phyloP scores from a whole-genome alignment of 1,284 basidiomycete genomes.

The Mycosarcoma mackinlayi region DNA sequence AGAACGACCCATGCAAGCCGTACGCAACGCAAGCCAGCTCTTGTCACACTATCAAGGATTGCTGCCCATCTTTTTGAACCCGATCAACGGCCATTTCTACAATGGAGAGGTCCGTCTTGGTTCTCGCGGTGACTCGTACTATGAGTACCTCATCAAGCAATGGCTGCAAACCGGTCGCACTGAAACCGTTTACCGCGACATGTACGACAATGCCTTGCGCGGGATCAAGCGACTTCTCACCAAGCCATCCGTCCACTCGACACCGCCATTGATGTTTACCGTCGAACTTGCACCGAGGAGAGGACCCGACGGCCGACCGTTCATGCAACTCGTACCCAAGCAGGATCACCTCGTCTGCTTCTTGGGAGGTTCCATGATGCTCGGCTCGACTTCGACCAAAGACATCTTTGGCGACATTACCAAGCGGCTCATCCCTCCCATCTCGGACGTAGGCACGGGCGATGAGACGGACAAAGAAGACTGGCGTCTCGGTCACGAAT shows the following conservation, averaged over 20 bases:
- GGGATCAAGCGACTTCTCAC: slow-evolving; percentile 83
- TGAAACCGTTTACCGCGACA: slow-evolving; percentile 83
- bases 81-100: slow-evolving; percentile 77
- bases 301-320: slow-evolving; percentile 6
- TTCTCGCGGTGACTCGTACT: slow-evolving; percentile 92
- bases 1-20: slow-evolving; percentile 71
- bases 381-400: slow-evolving; percentile 74
- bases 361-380: slow-evolving; percentile 88
- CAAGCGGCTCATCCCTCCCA: slow-evolving; percentile 42
- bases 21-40: slow-evolving; percentile 28
- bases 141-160: slow-evolving; percentile 81
- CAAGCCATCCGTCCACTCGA: slow-evolving; percentile 67
- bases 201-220: slow-evolving; percentile 86
- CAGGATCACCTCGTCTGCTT: slow-evolving; percentile 98
- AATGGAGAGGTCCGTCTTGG: slow-evolving; percentile 85
- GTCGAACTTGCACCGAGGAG: slow-evolving; percentile 74
- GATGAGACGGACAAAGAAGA: slow-evolving; percentile 74
- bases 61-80: slow-evolving; percentile 82
- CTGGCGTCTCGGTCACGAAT: slow-evolving; percentile 82
- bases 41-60: slow-evolving; percentile 75
- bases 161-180: slow-evolving; percentile 73
- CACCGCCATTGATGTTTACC: slow-evolving; percentile 77
- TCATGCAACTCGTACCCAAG: slow-evolving; percentile 75
- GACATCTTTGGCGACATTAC: slow-evolving; percentile 32
- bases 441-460: slow-evolving; percentile 73